A percentile compares a stretch with the other conserved stretches of the same genome.
Conservation (phyloP, 495 filamentous ascomycete genomes). For the Talaromyces adpressus region DNA sequence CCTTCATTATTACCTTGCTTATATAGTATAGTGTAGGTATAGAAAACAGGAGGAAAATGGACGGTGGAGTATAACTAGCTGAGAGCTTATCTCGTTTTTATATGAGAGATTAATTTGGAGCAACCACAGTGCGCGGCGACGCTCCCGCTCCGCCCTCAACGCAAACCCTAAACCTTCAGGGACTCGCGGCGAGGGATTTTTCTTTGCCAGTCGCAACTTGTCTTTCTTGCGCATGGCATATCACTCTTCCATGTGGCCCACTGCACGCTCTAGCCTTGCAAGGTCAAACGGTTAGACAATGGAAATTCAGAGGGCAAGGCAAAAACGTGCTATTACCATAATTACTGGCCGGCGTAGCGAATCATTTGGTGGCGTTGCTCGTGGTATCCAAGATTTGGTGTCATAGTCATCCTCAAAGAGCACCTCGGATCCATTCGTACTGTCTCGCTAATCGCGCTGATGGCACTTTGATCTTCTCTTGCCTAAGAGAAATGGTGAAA, state of each 20-base stretch:
- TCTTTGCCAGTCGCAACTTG: not conserved
- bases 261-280: not conserved
- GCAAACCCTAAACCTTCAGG: not conserved
- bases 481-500: not conserved
- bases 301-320: not conserved
- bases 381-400: not conserved
- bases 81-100: not conserved
- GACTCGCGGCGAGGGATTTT: not conserved
- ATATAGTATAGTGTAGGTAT: not conserved
- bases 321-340: not conserved
- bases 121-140: constrained; percentile 1
- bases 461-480: not conserved
- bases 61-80: not conserved
- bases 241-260: not conserved
- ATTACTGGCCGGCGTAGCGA: not conserved
- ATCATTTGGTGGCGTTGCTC: not conserved
- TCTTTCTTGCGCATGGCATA: not conserved
- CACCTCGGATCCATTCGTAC: not conserved
- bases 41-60: not conserved
- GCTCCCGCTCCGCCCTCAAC: not conserved
- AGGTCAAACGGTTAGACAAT: not conserved
- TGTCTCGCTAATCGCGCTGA: not conserved
- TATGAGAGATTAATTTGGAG: constrained; percentile 11
- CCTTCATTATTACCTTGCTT: not conserved
- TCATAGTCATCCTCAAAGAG: not conserved